Evolutionary conservation across 2,329 filamentous ascomycete genomes (phyloP), one percentile per base, ranked within the genome.

Genomic region (Chalaropsis ovoidea): DNA sequence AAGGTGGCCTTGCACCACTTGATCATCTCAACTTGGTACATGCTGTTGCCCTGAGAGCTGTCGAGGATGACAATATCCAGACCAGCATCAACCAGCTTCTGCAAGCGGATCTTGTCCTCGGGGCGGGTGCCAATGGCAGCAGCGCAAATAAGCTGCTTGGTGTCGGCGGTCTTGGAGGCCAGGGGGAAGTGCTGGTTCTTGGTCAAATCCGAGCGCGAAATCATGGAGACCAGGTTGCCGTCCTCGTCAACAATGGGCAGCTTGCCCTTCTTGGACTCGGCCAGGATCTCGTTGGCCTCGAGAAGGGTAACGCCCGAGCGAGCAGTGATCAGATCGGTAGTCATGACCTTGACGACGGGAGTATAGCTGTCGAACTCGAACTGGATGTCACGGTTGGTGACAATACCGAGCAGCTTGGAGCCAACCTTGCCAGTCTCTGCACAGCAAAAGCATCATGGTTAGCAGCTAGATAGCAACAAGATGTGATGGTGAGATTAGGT

Each of bases 21-120:
- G 80, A 99, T 85, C 94, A 99, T 99, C 68, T 96, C 90, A 69
- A 97, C 87, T 80, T 97, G 93, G 83, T 93, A 99, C 81, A 97
- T 91, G 78, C 88, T 94, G 84, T 97, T 97, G 70, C 94, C 94
- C 80, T 99, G 94, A 74, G 89, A 95, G 78, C 89, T 94, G 81
- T 99, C 94, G 64, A 99, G 84, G 71, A 99, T 82, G 70, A 96
- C 92, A 75, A 99, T 89, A 73, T 99, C 94, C 63, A 99, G 84
- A 69, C 94, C 94, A 71, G 94, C 94, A 67, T 96, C 93, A 49
- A 95, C 92, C 60, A 99, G 86, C 76, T 90, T 88, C 77, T 88
- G 80, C 54, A 99, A 83, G 70, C 94, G 87, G 67, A 80, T 76
- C 81, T 95, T 96, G 77, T 99, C 94, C 76, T 95, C 90, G 61